phyloP scores from a whole-genome alignment of 371 early-diverging fungal species.

The Apophysomyces variabilis region DNA sequence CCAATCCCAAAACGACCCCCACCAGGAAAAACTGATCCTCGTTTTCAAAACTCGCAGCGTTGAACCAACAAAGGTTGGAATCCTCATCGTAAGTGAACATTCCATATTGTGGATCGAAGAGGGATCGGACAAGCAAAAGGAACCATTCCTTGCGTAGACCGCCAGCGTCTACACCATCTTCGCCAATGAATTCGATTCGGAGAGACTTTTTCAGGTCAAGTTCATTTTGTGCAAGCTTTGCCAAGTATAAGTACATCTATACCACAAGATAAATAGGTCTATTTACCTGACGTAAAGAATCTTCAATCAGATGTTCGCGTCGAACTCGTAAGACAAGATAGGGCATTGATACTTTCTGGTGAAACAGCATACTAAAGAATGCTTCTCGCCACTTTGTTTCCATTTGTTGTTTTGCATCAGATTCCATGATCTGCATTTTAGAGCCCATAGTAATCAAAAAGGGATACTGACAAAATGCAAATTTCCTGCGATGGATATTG shows the following conservation, averaged over 20 bases:
- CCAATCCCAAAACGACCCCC: slow-evolving; percentile 91
- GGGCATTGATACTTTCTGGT: slow-evolving; percentile 80
- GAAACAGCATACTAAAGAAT: slow-evolving; percentile 87
- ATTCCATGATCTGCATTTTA: slow-evolving; percentile 87
- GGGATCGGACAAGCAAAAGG: slow-evolving; percentile 83
- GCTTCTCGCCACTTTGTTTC: slow-evolving; percentile 76
- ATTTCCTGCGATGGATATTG: slow-evolving; percentile 38
- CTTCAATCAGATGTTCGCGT: slow-evolving; percentile 84
- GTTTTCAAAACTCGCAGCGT: slow-evolving; percentile 84
- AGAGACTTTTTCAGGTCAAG: slow-evolving; percentile 87
- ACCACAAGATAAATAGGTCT: not conserved
- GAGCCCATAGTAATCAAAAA: slow-evolving; percentile 85
- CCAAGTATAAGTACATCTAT: not conserved
- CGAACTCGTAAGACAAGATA: slow-evolving; percentile 82
- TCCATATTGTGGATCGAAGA: slow-evolving; percentile 90
- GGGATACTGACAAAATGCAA: slow-evolving; percentile 90
- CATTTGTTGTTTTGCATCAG: slow-evolving; percentile 90
- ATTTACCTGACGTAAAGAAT: slow-evolving; percentile 72
- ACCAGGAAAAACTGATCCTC: slow-evolving; percentile 91
- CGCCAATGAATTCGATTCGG: slow-evolving; percentile 86
- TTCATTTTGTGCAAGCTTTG: slow-evolving; percentile 66
- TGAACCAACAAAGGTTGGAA: slow-evolving; percentile 89
- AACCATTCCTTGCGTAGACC: slow-evolving; percentile 98
- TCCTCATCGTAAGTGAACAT: slow-evolving; percentile 80
- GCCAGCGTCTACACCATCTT: slow-evolving; percentile 94